Base-by-base conservation (phyloP, 805 yeast species). In the Yamadazyma phyllophila region DNA sequence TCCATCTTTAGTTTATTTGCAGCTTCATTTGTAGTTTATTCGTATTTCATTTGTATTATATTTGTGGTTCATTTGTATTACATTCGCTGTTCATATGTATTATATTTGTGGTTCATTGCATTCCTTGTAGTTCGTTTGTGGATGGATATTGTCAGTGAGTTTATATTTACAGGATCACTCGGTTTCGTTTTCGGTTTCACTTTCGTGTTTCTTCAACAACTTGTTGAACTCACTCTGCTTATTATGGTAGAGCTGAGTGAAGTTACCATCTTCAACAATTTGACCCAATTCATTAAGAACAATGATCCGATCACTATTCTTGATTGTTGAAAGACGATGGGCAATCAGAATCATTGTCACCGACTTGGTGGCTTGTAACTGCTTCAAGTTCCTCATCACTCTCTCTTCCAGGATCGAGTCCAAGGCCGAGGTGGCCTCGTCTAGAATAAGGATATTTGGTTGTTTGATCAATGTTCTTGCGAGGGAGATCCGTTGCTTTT, bases 361-460 rank as follows among this genome's bases (percentile, higher is more conserved):
- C 31, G 79, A 66, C 12, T 83, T 81, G 16, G 80, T 73, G 20
- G 62, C 58, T 26, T 52, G 45, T 49, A 94, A 73, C 40, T 73
- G 63, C 26, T 70, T 60, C 49, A 92, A 67, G 7, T 95, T 88
- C 41, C 77, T 78, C 61, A 89, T 88, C 34, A 92, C 95, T 2
- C 88, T 79, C 55, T 85, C 83, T 60, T 92, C 98, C 54, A 91
- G 84, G 45, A 86, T 87, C 10, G 95, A 81, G 60, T 92, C 98
- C 42, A 92, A 70, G 0, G 97, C 97, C 29, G 96, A 87, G 0
- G 98, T 92, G 11, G 97, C 96, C 62, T 92, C 98, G 62, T 92
- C 98, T 47, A 92, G 67, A 27, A 92, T 81, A 47, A 92, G 68
- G n/a, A 92, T 75, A 6, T 83, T 75, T 2, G 98, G 97, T 37